Evolutionary conservation across 495 filamentous ascomycete species (phyloP).

Genomic region (Rhypophila decipiens): DNA sequence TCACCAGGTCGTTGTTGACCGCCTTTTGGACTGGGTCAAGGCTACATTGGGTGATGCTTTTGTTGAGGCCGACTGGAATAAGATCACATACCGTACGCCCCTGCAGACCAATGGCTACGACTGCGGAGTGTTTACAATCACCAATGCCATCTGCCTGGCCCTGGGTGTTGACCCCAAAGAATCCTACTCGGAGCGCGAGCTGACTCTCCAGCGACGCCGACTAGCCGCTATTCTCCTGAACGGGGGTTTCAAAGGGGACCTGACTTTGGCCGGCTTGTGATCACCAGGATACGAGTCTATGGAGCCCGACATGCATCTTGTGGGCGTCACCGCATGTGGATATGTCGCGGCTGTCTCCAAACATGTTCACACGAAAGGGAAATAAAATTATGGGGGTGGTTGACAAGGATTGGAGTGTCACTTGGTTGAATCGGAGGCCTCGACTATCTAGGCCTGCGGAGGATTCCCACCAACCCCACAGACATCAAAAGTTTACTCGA

Average conservation of each 20-base stretch:
- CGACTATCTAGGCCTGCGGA: no score
- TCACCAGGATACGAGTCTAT: no score
- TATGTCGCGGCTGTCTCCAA: no score
- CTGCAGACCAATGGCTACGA: conserved; percentile 66
- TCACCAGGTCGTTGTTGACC: conserved; percentile 11
- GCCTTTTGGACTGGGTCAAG: conserved; percentile 46
- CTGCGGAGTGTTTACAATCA: conserved; percentile 75
- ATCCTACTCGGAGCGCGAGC: conserved; percentile 50
- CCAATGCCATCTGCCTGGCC: conserved; percentile 64
- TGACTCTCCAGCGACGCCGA: conserved; percentile 51
- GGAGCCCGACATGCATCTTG: no score
- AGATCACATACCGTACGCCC: conserved; percentile 39
- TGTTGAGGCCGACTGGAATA: conserved; percentile 56
- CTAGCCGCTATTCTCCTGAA: conserved; percentile 67
- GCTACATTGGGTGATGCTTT: conserved; percentile 52
- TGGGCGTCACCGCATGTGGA: no score
- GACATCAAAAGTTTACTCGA: no score
- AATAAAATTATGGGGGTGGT: no score
- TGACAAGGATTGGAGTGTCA: no score
- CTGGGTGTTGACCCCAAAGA: conserved; percentile 54
- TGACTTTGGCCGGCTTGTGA: conserved; percentile 29
- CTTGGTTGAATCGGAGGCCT: no score
- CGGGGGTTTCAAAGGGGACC: conserved; percentile 51
- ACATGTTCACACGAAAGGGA: no score
- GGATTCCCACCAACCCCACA: no score